These are phyloP conservation scores for Colletotrichum kahawae DNA, from an alignment of 2,329 filamentous ascomycete genomes.

Conservation along the genomic window DNA sequence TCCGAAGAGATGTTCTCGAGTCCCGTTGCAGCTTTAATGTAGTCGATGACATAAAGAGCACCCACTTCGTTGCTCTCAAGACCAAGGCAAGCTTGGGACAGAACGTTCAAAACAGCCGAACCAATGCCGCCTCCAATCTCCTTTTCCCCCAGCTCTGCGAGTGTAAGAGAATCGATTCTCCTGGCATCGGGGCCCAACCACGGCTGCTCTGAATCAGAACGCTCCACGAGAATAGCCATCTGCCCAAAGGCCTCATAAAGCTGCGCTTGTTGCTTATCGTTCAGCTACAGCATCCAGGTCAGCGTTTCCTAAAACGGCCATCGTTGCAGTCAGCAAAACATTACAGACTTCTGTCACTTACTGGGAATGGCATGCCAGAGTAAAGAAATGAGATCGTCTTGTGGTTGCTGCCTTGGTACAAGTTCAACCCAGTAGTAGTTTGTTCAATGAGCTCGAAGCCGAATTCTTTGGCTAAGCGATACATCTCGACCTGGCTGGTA, in stretches of 20 bases:
- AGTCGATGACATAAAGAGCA: neutral
- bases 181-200: neutral
- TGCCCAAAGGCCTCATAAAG: neutral
- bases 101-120: neutral
- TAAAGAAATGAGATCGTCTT: neutral
- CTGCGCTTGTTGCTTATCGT: neutral
- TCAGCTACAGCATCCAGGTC: neutral
- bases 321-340: fast-evolving
- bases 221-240: neutral
- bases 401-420: neutral
- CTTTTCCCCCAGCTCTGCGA: neutral
- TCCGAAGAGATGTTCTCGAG: neutral
- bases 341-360: neutral
- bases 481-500: neutral
- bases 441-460: neutral
- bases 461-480: neutral
- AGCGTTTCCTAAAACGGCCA: neutral
- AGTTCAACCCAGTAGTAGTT: neutral
- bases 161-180: neutral
- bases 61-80: neutral
- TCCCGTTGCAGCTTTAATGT: neutral
- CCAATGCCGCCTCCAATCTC: neutral
- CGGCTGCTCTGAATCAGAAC: neutral
- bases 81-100: neutral
- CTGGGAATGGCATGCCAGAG: neutral